These are phyloP conservation scores for Parmelia sp. DNA, from an alignment of 495 filamentous ascomycete species.

Conservation along the genomic window DNA sequence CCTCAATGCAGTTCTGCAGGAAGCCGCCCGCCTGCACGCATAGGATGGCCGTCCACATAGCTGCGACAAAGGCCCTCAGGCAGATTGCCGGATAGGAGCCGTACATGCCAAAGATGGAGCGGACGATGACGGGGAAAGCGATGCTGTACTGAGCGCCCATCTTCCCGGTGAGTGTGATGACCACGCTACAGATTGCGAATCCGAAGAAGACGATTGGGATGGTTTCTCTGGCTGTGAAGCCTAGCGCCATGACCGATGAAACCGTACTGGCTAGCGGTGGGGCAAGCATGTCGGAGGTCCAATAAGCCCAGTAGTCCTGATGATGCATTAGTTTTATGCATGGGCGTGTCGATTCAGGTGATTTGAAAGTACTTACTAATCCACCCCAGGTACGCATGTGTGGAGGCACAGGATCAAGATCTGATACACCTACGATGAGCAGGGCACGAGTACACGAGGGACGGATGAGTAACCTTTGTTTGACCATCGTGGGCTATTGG, in stretches of 20 bases:
- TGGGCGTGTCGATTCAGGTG: neutral
- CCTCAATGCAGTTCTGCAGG: constrained; percentile 40
- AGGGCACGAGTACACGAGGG: neutral
- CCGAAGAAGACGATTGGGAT: constrained; percentile 44
- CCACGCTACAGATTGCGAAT: constrained; percentile 38
- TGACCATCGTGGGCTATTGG: constrained; percentile 36
- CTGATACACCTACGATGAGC: constrained; percentile 22
- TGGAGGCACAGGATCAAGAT: constrained; percentile 43
- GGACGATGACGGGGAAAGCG: constrained; percentile 29
- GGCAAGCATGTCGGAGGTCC: constrained; percentile 29
- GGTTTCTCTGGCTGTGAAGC: constrained; percentile 43
- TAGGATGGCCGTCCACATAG: constrained; percentile 47
- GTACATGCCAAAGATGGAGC: constrained; percentile 47
- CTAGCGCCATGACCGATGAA: constrained; percentile 39
- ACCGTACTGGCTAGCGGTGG: constrained; percentile 29
- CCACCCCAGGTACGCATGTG: constrained; percentile 41
- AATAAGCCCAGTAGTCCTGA: constrained; percentile 27
- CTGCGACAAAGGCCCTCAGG: constrained; percentile 40
- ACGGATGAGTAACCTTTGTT: constrained; percentile 33
- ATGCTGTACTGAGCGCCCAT: constrained; percentile 33
- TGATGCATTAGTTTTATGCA: neutral
- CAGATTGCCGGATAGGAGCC: constrained; percentile 48
- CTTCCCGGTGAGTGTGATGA: constrained; percentile 43
- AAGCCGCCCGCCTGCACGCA: constrained; percentile 43
- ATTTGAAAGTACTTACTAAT: constrained; percentile 4